Evolutionary conservation across 441 rosid species (phyloP).

Genomic region (Adansonia madagascariensis): DNA sequence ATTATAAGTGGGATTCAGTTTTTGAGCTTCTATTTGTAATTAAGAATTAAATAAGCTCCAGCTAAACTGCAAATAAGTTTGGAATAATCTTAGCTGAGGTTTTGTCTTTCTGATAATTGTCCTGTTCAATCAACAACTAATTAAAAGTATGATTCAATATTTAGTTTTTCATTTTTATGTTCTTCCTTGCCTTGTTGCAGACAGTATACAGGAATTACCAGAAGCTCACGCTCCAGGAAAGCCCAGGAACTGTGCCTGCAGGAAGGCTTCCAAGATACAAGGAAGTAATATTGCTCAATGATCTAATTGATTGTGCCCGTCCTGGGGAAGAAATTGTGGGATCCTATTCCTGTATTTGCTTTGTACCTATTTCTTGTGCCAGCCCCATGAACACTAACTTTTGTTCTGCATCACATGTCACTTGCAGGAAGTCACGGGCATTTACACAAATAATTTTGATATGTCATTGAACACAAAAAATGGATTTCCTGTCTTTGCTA

Average conservation of each 20-base stretch:
- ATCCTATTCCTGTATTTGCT: constrained; percentile 30
- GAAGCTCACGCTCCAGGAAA: constrained; percentile 96
- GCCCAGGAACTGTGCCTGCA: constrained; percentile 99
- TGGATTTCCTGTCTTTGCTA: constrained; percentile 96
- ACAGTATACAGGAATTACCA: constrained; percentile 95
- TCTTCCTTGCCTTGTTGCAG: constrained; percentile 49
- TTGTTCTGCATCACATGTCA: constrained; percentile 3
- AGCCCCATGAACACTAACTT: constrained; percentile 6
- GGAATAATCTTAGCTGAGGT: neutral
- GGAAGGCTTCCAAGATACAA: constrained; percentile 99
- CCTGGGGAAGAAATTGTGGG: constrained; percentile 96
- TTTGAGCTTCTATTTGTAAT: neutral
- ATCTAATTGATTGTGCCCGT: constrained; percentile 95
- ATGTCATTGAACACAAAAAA: constrained; percentile 91
- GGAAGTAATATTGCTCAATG: constrained; percentile 92
- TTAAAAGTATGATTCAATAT: neutral
- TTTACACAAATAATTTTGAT: constrained; percentile 94
- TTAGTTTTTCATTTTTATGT: neutral
- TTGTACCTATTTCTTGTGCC: constrained; percentile 13
- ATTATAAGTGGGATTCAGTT: neutral
- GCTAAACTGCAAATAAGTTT: neutral
- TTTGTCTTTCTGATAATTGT: neutral
- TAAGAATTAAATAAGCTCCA: neutral
- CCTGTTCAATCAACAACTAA: neutral
- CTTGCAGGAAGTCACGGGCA: constrained; percentile 89